These are phyloP conservation scores for Strigomonas galati DNA, from an alignment of 208 protist genomes.

Conservation along the genomic window DNA sequence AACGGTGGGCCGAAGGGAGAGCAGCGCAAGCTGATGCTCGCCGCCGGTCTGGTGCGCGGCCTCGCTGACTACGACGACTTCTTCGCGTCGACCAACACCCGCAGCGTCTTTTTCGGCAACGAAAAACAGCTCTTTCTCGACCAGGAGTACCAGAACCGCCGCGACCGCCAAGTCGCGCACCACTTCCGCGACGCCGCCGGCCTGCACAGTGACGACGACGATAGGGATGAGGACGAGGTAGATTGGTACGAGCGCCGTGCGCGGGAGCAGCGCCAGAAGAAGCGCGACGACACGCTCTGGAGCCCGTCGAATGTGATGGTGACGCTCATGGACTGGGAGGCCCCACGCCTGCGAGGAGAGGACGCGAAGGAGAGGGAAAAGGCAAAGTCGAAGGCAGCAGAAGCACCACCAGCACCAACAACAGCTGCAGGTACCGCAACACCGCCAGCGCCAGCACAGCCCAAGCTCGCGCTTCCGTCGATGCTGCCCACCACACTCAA, in stretches of 20 bases:
- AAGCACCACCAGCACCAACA: background rate
- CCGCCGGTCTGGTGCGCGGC: slow-evolving; percentile 21
- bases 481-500: slow-evolving; percentile 16
- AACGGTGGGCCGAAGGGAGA: background rate
- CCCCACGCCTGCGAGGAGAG: slow-evolving; percentile 9
- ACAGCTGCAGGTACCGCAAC: background rate
- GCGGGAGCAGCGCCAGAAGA: slow-evolving; percentile 30
- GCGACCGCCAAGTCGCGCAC: slow-evolving; percentile 9
- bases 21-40: slow-evolving; percentile 17
- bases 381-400: background rate
- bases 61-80: slow-evolving; percentile 32
- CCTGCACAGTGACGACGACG: background rate
- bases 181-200: background rate
- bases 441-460: background rate
- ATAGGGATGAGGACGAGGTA: slow-evolving; percentile 5
- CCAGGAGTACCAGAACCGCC: slow-evolving; percentile 3
- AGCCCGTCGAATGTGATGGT: slow-evolving; percentile 66
- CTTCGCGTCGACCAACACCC: slow-evolving; percentile 24
- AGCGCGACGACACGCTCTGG: slow-evolving; percentile 44
- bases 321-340: slow-evolving; percentile 73
- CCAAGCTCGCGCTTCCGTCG: slow-evolving; percentile 14
- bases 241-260: slow-evolving; percentile 57
- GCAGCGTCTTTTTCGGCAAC: slow-evolving; percentile 11
- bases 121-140: slow-evolving; percentile 32
- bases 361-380: background rate